Evolutionary conservation across 305 asterid genomes (phyloP).

Genomic region (Solanum hybrid): DNA sequence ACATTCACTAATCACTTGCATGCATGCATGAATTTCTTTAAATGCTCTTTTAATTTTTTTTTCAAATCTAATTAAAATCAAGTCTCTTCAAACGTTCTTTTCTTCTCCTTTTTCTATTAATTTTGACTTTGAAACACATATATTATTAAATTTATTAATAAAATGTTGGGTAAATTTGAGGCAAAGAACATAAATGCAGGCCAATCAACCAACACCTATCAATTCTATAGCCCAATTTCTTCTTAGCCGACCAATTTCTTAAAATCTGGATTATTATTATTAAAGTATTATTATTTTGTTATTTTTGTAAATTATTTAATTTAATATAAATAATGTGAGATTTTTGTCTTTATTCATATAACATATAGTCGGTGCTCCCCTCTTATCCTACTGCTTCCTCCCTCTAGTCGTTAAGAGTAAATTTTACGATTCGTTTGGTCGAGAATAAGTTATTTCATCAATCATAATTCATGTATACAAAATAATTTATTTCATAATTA

Average conservation of each 20-base stretch:
- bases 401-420: not conserved
- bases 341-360: not conserved
- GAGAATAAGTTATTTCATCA: too few relatives aligned
- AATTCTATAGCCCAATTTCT: not conserved
- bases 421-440: too few relatives aligned
- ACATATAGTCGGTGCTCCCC: not conserved
- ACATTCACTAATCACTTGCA: not conserved
- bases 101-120: not conserved
- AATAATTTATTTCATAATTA: too few relatives aligned
- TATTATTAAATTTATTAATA: not conserved
- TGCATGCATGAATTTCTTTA: not conserved
- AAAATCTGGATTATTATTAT: not conserved
- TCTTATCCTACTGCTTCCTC: not conserved
- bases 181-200: not conserved
- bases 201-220: not conserved
- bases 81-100: not conserved
- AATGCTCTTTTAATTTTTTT: too few relatives aligned
- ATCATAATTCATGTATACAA: too few relatives aligned
- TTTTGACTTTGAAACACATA: not conserved
- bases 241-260: not conserved
- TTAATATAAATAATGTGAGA: not conserved
- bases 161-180: not conserved
- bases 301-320: not conserved
- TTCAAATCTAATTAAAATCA: not conserved
- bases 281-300: not conserved